These are phyloP conservation scores for Cercophora sp. DNA, from an alignment of 495 filamentous ascomycete species.

Conservation along the genomic window DNA sequence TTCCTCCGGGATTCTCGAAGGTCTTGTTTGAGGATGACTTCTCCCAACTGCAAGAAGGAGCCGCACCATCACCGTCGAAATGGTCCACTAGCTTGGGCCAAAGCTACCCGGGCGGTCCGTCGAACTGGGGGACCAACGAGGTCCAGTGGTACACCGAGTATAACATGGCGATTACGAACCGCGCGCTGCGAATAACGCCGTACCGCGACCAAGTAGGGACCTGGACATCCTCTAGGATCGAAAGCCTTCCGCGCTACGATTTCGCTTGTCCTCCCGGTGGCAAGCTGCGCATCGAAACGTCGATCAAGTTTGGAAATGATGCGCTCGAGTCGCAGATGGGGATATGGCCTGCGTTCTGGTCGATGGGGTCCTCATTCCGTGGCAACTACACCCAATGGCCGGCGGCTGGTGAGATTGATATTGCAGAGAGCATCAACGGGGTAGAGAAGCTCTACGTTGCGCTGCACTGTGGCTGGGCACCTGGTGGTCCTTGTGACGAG, in stretches of 20 bases:
- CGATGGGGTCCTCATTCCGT: constrained; percentile 35
- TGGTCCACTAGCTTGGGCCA: constrained; percentile 27
- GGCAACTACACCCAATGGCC: constrained; percentile 37
- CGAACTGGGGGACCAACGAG: constrained; percentile 31
- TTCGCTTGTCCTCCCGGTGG: constrained; percentile 34
- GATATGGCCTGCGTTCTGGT: constrained; percentile 51
- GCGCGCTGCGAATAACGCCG: constrained; percentile 21
- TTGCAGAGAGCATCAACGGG: constrained; percentile 44
- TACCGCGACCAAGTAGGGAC: constrained; percentile 1
- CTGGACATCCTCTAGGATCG: constrained; percentile 48
- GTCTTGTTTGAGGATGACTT: constrained; percentile 20
- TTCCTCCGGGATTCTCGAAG: constrained; percentile 12
- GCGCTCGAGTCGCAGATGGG: constrained; percentile 33
- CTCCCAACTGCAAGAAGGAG: constrained; percentile 1
- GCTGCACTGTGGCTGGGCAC: constrained; percentile 42
- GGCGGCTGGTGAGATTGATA: constrained; percentile 43
- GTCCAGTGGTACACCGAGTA: constrained; percentile 25
- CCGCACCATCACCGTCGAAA: constrained; percentile 13
- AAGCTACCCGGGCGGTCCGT: constrained; percentile 27
- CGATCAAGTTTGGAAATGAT: constrained; percentile 34
- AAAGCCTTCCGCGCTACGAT: constrained; percentile 26
- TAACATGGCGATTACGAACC: constrained; percentile 23
- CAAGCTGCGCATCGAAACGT: constrained; percentile 35
- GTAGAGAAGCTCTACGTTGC: constrained; percentile 34
- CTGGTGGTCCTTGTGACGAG: constrained; percentile 43